Evolutionary conservation across 2,329 filamentous ascomycete genomes (phyloP).

Genomic region (Metarhizium brunneum): DNA sequence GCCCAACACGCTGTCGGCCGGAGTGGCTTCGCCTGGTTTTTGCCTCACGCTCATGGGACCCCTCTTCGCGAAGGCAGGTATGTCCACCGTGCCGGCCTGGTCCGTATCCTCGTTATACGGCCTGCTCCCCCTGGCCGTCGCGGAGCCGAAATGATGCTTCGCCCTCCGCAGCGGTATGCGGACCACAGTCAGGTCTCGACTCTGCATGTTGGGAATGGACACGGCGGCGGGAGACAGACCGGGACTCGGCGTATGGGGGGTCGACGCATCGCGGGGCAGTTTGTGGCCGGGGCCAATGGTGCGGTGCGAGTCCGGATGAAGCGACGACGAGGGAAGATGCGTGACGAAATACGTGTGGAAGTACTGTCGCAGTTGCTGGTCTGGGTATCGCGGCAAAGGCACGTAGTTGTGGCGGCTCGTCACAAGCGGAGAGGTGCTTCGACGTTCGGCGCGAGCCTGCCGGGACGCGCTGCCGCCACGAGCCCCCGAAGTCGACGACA

Average conservation of each 20-base stretch:
- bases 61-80: slow-evolving; percentile 85
- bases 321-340: slow-evolving; percentile 83
- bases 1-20: slow-evolving; percentile 68
- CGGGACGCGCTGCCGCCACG: neutral
- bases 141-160: slow-evolving; percentile 90
- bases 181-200: slow-evolving; percentile 81
- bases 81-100: slow-evolving; percentile 86
- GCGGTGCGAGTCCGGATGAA: slow-evolving; percentile 74
- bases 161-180: slow-evolving; percentile 88
- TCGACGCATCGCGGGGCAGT: slow-evolving; percentile 75
- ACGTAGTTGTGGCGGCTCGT: neutral
- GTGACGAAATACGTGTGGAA: slow-evolving; percentile 99
- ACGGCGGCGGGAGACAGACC: slow-evolving; percentile 48
- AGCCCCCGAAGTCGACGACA: neutral
- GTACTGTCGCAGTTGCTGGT: slow-evolving; percentile 11
- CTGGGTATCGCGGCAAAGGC: neutral
- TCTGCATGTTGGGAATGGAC: slow-evolving; percentile 49
- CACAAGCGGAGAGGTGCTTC: neutral
- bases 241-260: slow-evolving; percentile 56
- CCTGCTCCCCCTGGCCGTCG: slow-evolving; percentile 69
- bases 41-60: slow-evolving; percentile 56
- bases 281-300: slow-evolving; percentile 65
- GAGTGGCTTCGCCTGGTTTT: slow-evolving; percentile 50
- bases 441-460: neutral
- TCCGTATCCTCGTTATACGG: slow-evolving; percentile 90